phyloP scores from a whole-genome alignment of 805 yeast species.

The Schwanniomyces vanrijiae region DNA sequence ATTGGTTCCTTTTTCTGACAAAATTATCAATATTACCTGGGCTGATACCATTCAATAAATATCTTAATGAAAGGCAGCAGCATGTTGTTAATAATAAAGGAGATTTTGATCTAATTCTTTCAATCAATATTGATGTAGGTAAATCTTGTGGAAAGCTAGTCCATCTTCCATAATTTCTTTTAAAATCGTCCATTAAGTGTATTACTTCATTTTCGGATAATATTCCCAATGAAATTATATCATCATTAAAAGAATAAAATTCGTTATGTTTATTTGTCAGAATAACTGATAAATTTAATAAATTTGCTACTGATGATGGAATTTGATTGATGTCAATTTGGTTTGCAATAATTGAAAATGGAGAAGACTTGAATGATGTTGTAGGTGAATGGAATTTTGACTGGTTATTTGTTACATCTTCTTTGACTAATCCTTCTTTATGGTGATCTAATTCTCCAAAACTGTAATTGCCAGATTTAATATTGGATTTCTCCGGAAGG shows the following conservation, averaged over 20 bases:
- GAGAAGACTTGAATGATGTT: conserved; percentile 39
- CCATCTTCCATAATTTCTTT: conserved; percentile 76
- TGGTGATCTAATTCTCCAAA: not conserved
- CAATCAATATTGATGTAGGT: conserved; percentile 49
- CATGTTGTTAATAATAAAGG: conserved; percentile 67
- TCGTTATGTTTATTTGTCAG: conserved; percentile 7
- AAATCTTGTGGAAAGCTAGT: conserved; percentile 62
- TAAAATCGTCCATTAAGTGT: conserved; percentile 54
- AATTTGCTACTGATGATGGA: conserved; percentile 37
- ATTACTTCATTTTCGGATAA: conserved; percentile 49
- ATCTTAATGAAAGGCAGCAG: conserved; percentile 62
- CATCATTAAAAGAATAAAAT: conserved; percentile 29
- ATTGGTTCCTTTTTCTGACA: conserved; percentile 28
- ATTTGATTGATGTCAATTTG: conserved; percentile 25
- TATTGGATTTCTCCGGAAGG: not conserved
- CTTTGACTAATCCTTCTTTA: not conserved
- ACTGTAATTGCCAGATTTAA: not conserved
- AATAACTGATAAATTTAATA: conserved; percentile 16
- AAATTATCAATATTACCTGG: conserved; percentile 24
- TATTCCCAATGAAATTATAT: conserved; percentile 52
- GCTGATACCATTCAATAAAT: conserved; percentile 29
- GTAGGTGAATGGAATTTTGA: conserved; percentile 28
- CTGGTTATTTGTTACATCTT: not conserved
- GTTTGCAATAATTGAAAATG: conserved; percentile 41
- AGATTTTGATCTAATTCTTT: conserved; percentile 48